Conservation (phyloP, 352 stramenopile species). For the Phytopythium ostracodes region DNA sequence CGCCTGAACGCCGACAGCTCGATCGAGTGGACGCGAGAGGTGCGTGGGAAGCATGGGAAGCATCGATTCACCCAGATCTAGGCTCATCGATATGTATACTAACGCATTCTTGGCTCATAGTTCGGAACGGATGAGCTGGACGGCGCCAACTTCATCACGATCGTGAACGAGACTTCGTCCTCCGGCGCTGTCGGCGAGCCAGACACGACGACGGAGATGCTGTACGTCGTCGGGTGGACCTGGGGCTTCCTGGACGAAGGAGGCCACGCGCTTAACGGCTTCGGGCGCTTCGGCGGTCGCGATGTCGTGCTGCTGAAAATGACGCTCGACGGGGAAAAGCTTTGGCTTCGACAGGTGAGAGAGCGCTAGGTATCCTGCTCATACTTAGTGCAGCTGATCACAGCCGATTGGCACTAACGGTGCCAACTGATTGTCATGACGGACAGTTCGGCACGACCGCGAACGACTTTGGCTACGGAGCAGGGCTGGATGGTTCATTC, state of each 20-base stretch:
- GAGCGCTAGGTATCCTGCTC: too few species aligned
- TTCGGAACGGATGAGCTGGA: constrained; percentile 50
- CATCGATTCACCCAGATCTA: too few species aligned
- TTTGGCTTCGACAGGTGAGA: constrained; percentile 63
- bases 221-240: constrained; percentile 66
- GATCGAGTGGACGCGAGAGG: constrained; percentile 50
- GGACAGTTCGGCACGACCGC: constrained; percentile 55
- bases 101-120: too few species aligned
- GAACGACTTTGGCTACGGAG: constrained; percentile 60
- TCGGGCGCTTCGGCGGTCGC: constrained; percentile 60
- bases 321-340: constrained; percentile 37
- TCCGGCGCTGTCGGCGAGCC: constrained; percentile 3
- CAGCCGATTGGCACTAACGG: too few species aligned
- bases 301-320: constrained; percentile 70
- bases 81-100: too few species aligned
- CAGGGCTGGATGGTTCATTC: constrained; percentile 39
- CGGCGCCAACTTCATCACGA: constrained; percentile 42
- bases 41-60: constrained; percentile 6
- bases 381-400: too few species aligned
- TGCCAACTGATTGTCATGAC: too few species aligned
- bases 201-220: constrained; percentile 15
- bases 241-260: constrained; percentile 72
- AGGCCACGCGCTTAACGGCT: constrained; percentile 62
- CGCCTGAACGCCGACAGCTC: constrained; percentile 36
- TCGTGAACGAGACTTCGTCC: constrained; percentile 41